These are phyloP conservation scores for Strobilomyces echinocephalus DNA, from an alignment of 768 basidiomycete species.

Conservation along the genomic window DNA sequence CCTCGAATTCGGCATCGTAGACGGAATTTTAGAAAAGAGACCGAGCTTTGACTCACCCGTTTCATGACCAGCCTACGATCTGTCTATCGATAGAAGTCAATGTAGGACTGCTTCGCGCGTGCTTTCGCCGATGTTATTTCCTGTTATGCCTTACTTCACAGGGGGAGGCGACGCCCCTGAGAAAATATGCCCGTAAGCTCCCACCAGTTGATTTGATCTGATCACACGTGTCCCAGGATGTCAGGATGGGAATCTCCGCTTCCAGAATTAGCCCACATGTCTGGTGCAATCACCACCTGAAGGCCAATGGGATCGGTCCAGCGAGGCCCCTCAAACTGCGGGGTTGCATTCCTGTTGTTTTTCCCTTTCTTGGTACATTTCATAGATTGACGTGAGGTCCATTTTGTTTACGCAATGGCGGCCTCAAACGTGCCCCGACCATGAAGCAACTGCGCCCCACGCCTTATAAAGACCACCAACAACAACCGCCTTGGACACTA, in stretches of 20 bases:
- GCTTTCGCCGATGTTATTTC: constrained; percentile 5
- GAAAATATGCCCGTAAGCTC: constrained; percentile 13
- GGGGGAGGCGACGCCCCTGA: constrained; percentile 5
- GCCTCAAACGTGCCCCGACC: constrained; percentile 9
- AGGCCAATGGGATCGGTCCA: constrained; percentile 26
- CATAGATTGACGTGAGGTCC: constrained; percentile 15
- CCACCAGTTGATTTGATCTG: constrained; percentile 16
- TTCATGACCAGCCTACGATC: constrained; percentile 11
- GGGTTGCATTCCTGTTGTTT: constrained; percentile 13
- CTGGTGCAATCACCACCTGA: constrained; percentile 7
- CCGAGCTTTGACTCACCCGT: constrained; percentile 40
- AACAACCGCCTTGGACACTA: constrained; percentile 6
- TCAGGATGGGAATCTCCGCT: constrained; percentile 22
- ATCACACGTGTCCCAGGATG: constrained; percentile 22
- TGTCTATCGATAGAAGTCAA: constrained; percentile 10
- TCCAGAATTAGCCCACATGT: constrained; percentile 19
- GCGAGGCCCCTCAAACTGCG: constrained; percentile 30
- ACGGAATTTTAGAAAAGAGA: constrained; percentile 81
- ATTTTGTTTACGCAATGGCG: constrained; percentile 18
- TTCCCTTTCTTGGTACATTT: constrained; percentile 15
- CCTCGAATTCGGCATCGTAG: constrained; percentile 86
- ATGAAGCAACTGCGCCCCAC: constrained; percentile 2
- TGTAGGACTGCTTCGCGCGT: constrained; percentile 2
- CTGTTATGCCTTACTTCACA: constrained; percentile 1
- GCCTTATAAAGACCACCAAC: neutral